Base-by-base conservation (phyloP, 345 rosid genomes). In the Euphorbia tirucalli region DNA sequence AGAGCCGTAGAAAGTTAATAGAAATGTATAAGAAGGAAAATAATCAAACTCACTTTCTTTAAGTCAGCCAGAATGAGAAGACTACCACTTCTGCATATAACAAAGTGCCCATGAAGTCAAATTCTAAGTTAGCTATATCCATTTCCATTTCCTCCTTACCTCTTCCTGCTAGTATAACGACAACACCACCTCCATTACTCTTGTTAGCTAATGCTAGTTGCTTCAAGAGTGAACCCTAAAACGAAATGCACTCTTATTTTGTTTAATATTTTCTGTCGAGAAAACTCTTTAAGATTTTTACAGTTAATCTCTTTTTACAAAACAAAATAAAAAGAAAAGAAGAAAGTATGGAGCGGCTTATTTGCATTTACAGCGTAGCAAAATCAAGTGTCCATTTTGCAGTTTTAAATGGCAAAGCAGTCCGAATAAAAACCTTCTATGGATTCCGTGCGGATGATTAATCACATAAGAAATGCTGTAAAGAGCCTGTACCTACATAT, bases 91-190 rank as follows among this genome's bases (percentile, higher is more conserved):
- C 97, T 88, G 81, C 97, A 93, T 75, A 93, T 93, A 62, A 91
- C 93, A 32, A 87, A 22, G 96, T 93, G 32, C 97, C 97, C 98
- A 93, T 88, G 49, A 93, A 87, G 83, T 91, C 91, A 71, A 93
- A 93, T 77, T 91, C 97, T 62, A 93, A 81, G 72, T 89, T 93
- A 60, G 92, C 84, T 74, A 93, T 93, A 68, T 93, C 91, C 76
- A 84, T 75, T 82, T 93, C 98, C 97, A 93, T 91, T 85, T 93
- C 98, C 74, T 91, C 97, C 81, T 91, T 93, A 74, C 91, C 98
- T 82, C 92, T 85, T 83, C 88, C 98, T 3, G 98, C 97, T 52
- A 93, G 79, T 49, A 93, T 96, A 11, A 93, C 97, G 9, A 90
- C 79, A 69, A 90, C 89, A 55, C 97, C 97, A 11, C 98, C 98